These are phyloP conservation scores for Yamadazyma friedrichii DNA, from an alignment of 1,139 yeast genomes.

Conservation along the genomic window DNA sequence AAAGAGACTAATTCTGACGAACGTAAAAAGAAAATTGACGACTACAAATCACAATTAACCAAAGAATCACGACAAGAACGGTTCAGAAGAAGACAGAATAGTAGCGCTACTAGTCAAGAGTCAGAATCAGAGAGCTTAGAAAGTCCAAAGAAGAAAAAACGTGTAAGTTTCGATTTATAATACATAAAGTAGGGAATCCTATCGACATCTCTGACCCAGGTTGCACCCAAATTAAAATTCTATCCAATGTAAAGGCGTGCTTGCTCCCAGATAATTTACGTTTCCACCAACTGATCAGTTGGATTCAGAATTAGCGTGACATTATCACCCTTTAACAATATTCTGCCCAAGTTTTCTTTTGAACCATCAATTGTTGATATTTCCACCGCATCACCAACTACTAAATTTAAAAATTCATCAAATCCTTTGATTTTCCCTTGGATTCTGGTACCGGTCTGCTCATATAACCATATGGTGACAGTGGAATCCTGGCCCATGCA, in stretches of 20 bases:
- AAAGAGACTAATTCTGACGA: conserved; percentile 20
- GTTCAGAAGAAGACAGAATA: conserved; percentile 18
- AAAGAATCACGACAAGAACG: conserved; percentile 27
- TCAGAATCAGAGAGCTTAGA: conserved; percentile 14
- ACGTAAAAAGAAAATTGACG: conserved; percentile 28
- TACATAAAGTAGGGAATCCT: conserved; percentile 1
- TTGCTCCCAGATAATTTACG: no score
- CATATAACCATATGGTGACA: conserved; percentile 86
- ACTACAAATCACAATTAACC: conserved; percentile 23
- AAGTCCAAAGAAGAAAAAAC: conserved; percentile 20
- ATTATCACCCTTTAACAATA: conserved; percentile 90
- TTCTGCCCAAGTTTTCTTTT: conserved; percentile 44
- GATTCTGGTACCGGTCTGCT: conserved; percentile 73
- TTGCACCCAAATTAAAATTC: no score
- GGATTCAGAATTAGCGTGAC: conserved; percentile 51
- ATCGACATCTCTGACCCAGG: background rate
- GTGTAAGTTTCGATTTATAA: conserved; percentile 19
- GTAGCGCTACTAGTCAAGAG: background rate
- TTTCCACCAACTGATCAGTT: conserved; percentile 2
- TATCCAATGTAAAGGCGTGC: no score
- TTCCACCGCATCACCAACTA: conserved; percentile 86
- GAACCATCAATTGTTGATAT: conserved; percentile 46
- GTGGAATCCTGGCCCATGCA: conserved; percentile 77
- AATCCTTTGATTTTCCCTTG: conserved; percentile 89
- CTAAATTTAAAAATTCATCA: conserved; percentile 97